Evolutionary conservation across 2,329 filamentous ascomycete species (phyloP).

Genomic region (Aspergillus awamori): DNA sequence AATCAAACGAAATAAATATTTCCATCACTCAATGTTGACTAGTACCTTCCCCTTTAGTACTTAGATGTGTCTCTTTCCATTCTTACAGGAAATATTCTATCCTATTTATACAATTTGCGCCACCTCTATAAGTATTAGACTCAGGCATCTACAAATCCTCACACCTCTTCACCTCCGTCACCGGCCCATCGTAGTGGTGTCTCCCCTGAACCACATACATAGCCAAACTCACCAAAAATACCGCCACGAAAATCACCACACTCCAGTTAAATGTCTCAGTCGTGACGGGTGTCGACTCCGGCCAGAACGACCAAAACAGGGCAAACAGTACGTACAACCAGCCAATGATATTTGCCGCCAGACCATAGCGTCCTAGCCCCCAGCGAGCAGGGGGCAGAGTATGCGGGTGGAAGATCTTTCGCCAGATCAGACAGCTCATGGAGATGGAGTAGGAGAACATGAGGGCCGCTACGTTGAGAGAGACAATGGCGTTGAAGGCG

Average conservation of each 20-base stretch:
- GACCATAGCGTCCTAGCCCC: conserved; percentile 48
- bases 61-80: too few species aligned
- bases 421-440: conserved; percentile 49
- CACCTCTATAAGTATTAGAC: too few species aligned
- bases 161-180: conserved; percentile 14
- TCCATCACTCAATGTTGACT: too few species aligned
- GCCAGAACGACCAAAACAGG: conserved; percentile 54
- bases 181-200: conserved; percentile 35
- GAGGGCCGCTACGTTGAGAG: conserved; percentile 51
- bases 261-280: conserved; percentile 55
- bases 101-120: too few species aligned
- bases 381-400: conserved; percentile 46
- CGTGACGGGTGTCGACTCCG: conserved; percentile 41
- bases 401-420: conserved; percentile 40
- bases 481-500: conserved; percentile 57
- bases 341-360: conserved; percentile 50
- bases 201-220: conserved; percentile 43
- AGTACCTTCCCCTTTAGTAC: too few species aligned
- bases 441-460: conserved; percentile 56
- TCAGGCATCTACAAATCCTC: not conserved
- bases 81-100: too few species aligned
- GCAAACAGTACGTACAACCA: conserved; percentile 48
- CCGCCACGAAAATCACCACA: conserved; percentile 46
- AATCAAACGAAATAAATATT: too few species aligned
- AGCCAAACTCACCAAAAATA: conserved; percentile 43